Evolutionary conservation across 2,329 filamentous ascomycete species (phyloP).

Genomic region (Zymoseptoria ardabiliae): DNA sequence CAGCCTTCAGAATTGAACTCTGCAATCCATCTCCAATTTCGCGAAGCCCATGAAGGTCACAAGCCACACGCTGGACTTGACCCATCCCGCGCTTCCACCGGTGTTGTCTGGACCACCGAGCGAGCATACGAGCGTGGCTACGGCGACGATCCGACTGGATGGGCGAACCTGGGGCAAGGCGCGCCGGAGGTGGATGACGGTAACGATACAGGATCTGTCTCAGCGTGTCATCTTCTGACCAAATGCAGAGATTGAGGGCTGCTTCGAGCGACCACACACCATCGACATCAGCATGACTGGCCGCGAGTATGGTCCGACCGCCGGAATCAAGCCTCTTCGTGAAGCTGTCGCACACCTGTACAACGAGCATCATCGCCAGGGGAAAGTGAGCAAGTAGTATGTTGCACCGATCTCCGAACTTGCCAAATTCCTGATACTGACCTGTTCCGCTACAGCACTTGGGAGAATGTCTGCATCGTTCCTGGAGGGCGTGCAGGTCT

Average conservation of each 20-base stretch:
- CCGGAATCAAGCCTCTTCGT: conserved; percentile 83
- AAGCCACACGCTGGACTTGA: conserved; percentile 86
- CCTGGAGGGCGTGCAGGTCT: conserved; percentile 86
- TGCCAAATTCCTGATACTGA: not conserved
- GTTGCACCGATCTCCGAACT: not conserved
- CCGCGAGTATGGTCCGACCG: conserved; percentile 84
- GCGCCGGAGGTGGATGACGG: conserved; percentile 83
- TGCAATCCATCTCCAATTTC: conserved; percentile 81
- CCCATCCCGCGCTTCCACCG: conserved; percentile 77
- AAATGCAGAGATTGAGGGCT: conserved; percentile 65
- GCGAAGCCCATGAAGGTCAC: conserved; percentile 82
- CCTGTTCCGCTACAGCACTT: conserved; percentile 45
- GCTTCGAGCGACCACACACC: conserved; percentile 70
- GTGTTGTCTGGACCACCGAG: conserved; percentile 89
- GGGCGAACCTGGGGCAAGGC: conserved; percentile 92
- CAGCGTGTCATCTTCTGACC: conserved; percentile 38
- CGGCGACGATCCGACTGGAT: conserved; percentile 66
- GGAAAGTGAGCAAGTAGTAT: conserved; percentile 62
- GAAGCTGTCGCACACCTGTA: conserved; percentile 87
- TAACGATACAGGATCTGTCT: conserved; percentile 52
- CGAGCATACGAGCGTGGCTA: conserved; percentile 85
- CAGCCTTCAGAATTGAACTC: conserved; percentile 62
- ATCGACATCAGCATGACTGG: conserved; percentile 73
- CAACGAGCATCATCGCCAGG: conserved; percentile 84
- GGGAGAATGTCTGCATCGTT: conserved; percentile 96